A percentile compares a stretch with the other conserved stretches of the same genome.
These are phyloP conservation scores for Candida adriatica DNA, from an alignment of 805 yeast genomes.

Conservation along the genomic window DNA sequence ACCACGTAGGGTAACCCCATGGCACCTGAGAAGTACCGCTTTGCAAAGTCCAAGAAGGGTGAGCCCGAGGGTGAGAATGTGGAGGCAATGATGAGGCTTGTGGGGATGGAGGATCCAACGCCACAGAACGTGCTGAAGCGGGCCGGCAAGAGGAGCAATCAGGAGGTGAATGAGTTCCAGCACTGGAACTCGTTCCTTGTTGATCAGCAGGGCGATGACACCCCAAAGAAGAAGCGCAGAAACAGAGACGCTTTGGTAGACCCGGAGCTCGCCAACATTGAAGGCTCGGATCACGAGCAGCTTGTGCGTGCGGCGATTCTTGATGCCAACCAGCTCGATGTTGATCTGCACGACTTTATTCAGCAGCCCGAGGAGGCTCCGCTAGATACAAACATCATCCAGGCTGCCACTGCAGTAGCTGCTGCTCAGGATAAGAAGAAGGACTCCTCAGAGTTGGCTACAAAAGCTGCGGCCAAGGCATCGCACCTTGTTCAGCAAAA, in stretches of 20 bases:
- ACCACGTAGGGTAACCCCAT: too few species aligned
- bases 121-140: slow-evolving; percentile 1
- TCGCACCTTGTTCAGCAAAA: slow-evolving; percentile 18
- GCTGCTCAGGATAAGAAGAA: slow-evolving; percentile 18
- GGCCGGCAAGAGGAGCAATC: slow-evolving; percentile 14
- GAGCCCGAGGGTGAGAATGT: slow-evolving; percentile 40
- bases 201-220: slow-evolving; percentile 20
- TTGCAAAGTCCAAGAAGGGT: background rate
- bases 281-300: slow-evolving; percentile 50
- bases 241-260: slow-evolving; percentile 33
- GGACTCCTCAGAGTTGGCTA: background rate
- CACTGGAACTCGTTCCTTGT: slow-evolving; percentile 25
- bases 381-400: slow-evolving; percentile 22
- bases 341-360: slow-evolving; percentile 27
- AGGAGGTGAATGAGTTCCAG: slow-evolving; percentile 21
- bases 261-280: slow-evolving; percentile 49
- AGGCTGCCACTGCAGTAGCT: slow-evolving; percentile 20
- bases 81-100: slow-evolving; percentile 71
- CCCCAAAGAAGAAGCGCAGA: slow-evolving; percentile 8
- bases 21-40: too few species aligned
- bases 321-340: slow-evolving; percentile 55
- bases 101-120: slow-evolving; percentile 38
- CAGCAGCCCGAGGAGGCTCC: slow-evolving; percentile 20
- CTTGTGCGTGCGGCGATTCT: slow-evolving; percentile 65
- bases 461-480: slow-evolving; percentile 37